Evolutionary conservation across 2,329 filamentous ascomycete genomes (phyloP), one percentile per base, ranked within the genome.

Genomic region (Epichloe gansuensis): DNA sequence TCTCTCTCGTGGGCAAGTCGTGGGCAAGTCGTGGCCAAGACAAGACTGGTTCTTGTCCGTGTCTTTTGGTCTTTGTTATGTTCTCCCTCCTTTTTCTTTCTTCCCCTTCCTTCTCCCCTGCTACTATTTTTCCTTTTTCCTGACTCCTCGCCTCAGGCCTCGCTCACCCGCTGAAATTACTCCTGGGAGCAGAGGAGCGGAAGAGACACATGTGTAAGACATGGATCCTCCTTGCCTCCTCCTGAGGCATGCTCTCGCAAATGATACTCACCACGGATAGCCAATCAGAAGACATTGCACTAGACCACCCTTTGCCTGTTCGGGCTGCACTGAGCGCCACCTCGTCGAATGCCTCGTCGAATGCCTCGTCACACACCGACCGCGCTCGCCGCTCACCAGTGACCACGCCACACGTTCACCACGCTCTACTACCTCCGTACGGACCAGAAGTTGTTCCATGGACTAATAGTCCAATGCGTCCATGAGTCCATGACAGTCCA

Each of bases 201-300:
- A 49, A 41, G 23, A 49, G 37, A 21, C 35, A 31, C 21, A n/a
- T 31, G 41, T 45, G 39, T 42, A 53, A 53, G 48, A 50, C 43
- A 50, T 53, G 52, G 34, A 45, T 43, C 52, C 37, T 44, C 44
- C 46, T 15, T 53, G 52, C 23, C 41, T 43, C 52, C 37, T 44
- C 44, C 46, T 15, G 13, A 43, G 52, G 52, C 48, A 53, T 53
- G 52, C 52, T 41, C 48, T 46, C 42, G 52, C 52, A 53, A 53
- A 50, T 50, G 52, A 51, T 47, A 3, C 15, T 23, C 4, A 7
- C 12, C 43, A 5, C 28, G 0, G 17, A 11, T 0, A 11, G 35
- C 52, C 48, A 50, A 53, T 53, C 41, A 48, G 0, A 4, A 9
- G 6, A 38, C 35, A n/a, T 5, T 5, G 9, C 17, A 7, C 23